Percentiles rank a stretch among this genome's conserved stretches.
Conservation (phyloP, 768 basidiomycete species). For the Lactifluus pinguis region DNA sequence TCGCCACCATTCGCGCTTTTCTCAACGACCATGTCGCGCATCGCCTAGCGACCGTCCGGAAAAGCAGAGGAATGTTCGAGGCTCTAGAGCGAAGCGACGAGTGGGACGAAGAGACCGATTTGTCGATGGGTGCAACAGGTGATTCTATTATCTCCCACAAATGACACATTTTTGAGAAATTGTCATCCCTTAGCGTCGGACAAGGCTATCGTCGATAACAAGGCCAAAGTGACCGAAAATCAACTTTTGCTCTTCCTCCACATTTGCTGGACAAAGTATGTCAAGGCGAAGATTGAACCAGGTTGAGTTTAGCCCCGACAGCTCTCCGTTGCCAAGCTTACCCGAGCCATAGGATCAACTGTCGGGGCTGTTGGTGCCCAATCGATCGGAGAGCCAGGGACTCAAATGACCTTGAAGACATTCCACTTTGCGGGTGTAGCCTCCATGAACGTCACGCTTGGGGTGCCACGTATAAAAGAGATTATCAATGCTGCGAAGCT, state of each 20-base stretch:
- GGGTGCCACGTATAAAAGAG: conserved; percentile 99
- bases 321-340: neutral
- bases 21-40: conserved; percentile 57
- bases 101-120: conserved; percentile 70
- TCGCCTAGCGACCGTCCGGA: conserved; percentile 57
- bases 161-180: neutral
- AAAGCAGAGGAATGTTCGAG: conserved; percentile 72
- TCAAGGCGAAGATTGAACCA: conserved; percentile 94
- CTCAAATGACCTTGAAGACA: conserved; percentile 99
- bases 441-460: conserved; percentile 98
- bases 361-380: conserved; percentile 98
- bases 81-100: conserved; percentile 66
- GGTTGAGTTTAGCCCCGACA: conserved; percentile 34
- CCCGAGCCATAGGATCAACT: conserved; percentile 63
- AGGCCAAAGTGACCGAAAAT: conserved; percentile 74
- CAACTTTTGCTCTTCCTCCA: conserved; percentile 77
- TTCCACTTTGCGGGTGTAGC: conserved; percentile 99
- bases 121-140: conserved; percentile 71
- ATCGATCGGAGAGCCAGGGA: conserved; percentile 98
- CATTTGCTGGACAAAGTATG: conserved; percentile 86
- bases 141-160: neutral
- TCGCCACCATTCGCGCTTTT: conserved; percentile 61
- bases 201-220: conserved; percentile 77
- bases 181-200: conserved; percentile 41
- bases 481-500: conserved; percentile 98